Conservation (phyloP, 75 land plant species). For the Pinus tabuliformis region DNA sequence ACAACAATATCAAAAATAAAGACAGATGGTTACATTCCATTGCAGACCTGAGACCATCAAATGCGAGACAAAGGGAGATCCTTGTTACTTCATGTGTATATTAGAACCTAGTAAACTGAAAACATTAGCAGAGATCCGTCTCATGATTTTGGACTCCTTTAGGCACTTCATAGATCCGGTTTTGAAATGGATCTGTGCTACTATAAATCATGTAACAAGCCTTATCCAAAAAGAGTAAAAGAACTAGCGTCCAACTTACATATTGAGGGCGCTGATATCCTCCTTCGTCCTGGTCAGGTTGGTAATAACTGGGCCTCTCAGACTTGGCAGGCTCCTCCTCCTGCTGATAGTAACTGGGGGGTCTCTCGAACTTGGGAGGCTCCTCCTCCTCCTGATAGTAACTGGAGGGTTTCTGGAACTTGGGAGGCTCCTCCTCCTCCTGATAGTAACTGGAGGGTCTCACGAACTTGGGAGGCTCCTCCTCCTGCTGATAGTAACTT, state of each 20-base stretch:
- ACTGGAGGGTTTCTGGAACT: background rate
- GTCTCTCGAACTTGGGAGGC: background rate
- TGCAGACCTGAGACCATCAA: too few relatives aligned
- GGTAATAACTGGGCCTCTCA: background rate
- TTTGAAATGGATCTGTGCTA: too few relatives aligned
- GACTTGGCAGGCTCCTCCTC: constrained; percentile 1
- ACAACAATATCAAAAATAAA: too few relatives aligned
- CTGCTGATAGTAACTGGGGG: background rate
- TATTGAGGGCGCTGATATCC: background rate
- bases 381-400: background rate
- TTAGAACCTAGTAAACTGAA: too few relatives aligned
- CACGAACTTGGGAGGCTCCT: background rate
- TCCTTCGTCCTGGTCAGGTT: background rate
- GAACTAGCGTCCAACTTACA: background rate
- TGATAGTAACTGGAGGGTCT: background rate
- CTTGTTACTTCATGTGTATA: too few relatives aligned
- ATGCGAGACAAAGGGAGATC: too few relatives aligned
- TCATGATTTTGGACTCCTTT: too few relatives aligned
- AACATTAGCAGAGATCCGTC: too few relatives aligned
- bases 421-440: background rate
- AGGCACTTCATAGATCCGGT: too few relatives aligned
- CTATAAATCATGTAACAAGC: too few relatives aligned
- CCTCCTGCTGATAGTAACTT: background rate
- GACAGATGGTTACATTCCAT: too few relatives aligned
- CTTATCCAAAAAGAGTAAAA: too few relatives aligned